Evolutionary conservation across 495 filamentous ascomycete species (phyloP).

Genomic region (Apiosordaria backusii): DNA sequence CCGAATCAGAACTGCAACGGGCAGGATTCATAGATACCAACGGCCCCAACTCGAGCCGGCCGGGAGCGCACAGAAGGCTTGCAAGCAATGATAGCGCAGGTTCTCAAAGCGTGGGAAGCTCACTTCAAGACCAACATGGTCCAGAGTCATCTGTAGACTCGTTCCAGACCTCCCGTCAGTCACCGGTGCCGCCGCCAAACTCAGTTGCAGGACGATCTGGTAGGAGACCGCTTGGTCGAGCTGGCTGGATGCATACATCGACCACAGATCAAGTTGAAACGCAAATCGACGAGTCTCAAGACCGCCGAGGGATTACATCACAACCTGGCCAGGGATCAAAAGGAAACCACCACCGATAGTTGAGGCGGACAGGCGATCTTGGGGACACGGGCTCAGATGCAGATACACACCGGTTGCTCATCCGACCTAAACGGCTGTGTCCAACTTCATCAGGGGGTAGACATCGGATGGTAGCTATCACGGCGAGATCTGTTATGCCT

Average conservation of each 20-base stretch:
- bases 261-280: slow-evolving; percentile 30
- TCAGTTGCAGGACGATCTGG: slow-evolving; percentile 19
- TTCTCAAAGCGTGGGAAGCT: slow-evolving; percentile 5
- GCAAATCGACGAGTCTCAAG: slow-evolving; percentile 21
- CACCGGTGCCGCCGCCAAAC: slow-evolving; percentile 17
- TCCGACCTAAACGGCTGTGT: neutral
- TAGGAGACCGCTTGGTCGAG: slow-evolving; percentile 35
- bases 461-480: neutral
- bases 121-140: slow-evolving; percentile 12
- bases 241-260: slow-evolving; percentile 29
- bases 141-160: slow-evolving; percentile 13
- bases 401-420: neutral
- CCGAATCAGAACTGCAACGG: slow-evolving; percentile 47
- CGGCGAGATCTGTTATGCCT: neutral
- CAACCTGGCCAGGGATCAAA: neutral
- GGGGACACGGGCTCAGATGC: neutral
- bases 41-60: slow-evolving; percentile 17
- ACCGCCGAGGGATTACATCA: neutral
- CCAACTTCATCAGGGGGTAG: slow-evolving; percentile 8
- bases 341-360: slow-evolving; percentile 19
- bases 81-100: slow-evolving; percentile 33
- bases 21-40: slow-evolving; percentile 42
- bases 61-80: slow-evolving; percentile 26
- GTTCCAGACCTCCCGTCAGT: slow-evolving; percentile 10
- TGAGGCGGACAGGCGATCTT: slow-evolving; percentile 5